A percentile compares a stretch with the other conserved stretches of the same genome.
Conservation (phyloP, 768 basidiomycete genomes). For the Paxillus involutus region DNA sequence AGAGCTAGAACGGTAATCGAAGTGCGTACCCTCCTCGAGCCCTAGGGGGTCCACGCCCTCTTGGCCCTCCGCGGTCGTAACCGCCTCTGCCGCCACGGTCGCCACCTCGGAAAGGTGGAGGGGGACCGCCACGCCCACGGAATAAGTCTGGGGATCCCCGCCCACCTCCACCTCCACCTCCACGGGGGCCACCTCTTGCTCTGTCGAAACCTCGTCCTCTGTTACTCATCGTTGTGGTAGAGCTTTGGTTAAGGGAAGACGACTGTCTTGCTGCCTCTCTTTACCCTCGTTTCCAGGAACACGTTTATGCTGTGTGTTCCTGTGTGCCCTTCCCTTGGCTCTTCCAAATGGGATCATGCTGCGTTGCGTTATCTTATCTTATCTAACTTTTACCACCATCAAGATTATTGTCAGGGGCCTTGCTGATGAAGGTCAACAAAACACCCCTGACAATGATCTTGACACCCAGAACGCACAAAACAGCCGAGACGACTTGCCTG, state of each 20-base stretch:
- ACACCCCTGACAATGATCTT: no score
- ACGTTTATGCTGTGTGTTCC: slow-evolving; percentile 17
- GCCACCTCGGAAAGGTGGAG: slow-evolving; percentile 25
- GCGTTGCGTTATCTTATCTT: slow-evolving; percentile 26
- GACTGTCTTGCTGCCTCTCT: neutral
- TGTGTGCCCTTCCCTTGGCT: slow-evolving; percentile 20
- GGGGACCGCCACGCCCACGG: slow-evolving; percentile 27
- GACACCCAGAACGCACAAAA: no score
- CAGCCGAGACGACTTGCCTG: no score
- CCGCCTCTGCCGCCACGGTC: slow-evolving; percentile 33
- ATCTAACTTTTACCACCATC: no score
- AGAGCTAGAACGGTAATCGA: neutral
- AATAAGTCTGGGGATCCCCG: slow-evolving; percentile 27
- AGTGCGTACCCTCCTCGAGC: slow-evolving; percentile 42
- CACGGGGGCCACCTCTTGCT: slow-evolving; percentile 33
- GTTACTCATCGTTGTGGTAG: slow-evolving; percentile 29
- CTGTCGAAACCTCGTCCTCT: slow-evolving; percentile 42
- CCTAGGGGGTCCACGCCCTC: slow-evolving; percentile 27
- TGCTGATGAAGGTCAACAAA: no score
- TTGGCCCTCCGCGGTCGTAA: slow-evolving; percentile 24
- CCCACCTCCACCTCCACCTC: slow-evolving; percentile 31
- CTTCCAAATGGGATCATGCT: slow-evolving; percentile 2
- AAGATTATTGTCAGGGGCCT: no score
- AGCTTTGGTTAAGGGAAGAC: neutral
- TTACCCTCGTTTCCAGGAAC: slow-evolving; percentile 1